A percentile compares a stretch with the other conserved stretches of the same genome.
These are phyloP conservation scores for Colletotrichum sublineola DNA, from an alignment of 2,329 filamentous ascomycete genomes.

Conservation along the genomic window DNA sequence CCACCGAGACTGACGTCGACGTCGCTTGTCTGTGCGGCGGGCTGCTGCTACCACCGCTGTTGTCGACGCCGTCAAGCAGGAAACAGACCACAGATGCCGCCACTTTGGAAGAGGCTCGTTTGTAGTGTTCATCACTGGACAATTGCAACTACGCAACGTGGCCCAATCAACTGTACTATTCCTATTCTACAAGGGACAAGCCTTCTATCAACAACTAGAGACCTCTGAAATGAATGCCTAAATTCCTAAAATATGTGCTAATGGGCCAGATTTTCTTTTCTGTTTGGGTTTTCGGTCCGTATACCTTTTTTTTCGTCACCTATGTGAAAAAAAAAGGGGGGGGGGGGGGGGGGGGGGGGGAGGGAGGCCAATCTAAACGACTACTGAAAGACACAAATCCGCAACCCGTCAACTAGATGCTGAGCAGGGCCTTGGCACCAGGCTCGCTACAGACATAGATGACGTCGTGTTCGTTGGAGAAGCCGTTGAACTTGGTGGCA, in stretches of 20 bases:
- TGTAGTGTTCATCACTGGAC: background rate
- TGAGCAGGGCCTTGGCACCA: slow-evolving; percentile 81
- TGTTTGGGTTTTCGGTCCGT: background rate
- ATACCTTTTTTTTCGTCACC: background rate
- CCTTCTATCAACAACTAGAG: background rate
- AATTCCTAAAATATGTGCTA: slow-evolving; percentile 17
- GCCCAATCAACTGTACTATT: slow-evolving; percentile 19
- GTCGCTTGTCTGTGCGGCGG: slow-evolving; percentile 15
- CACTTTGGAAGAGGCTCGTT: background rate
- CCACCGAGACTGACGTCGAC: background rate
- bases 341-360: too few species aligned
- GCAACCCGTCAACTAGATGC: slow-evolving; percentile 38
- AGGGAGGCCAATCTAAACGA: background rate
- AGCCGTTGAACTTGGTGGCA: slow-evolving; percentile 97
- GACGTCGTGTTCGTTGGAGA: slow-evolving; percentile 90
- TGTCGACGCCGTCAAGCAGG: background rate
- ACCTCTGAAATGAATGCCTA: slow-evolving; percentile 15
- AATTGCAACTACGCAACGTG: background rate
- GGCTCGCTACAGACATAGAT: slow-evolving; percentile 96
- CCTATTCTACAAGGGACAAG: background rate
- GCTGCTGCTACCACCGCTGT: background rate
- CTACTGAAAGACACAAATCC: background rate
- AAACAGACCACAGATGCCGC: background rate
- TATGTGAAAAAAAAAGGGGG: too few species aligned
- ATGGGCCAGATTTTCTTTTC: slow-evolving; percentile 19